Percentiles rank a stretch among this genome's conserved stretches.
Evolutionary conservation across 2,329 filamentous ascomycete species (phyloP).

Genomic region (Exophiala mesophila): DNA sequence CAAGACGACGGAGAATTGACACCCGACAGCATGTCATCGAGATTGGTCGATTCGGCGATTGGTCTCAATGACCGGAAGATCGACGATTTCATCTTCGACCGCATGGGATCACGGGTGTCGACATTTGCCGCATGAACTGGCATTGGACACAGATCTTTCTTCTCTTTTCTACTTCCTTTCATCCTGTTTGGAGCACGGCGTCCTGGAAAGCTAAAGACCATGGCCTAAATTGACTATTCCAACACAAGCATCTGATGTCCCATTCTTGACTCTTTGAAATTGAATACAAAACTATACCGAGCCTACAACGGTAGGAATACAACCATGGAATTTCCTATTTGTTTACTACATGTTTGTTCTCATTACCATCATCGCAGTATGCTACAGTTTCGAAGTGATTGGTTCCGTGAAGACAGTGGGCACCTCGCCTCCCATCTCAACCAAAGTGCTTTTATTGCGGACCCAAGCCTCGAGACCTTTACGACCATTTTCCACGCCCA

Average conservation of each 20-base stretch:
- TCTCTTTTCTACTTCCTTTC: no score
- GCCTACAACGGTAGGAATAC: no score
- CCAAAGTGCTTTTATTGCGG: constrained; percentile 79
- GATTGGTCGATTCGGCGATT: constrained; percentile 42
- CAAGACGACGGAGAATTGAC: constrained; percentile 42
- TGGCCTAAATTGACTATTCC: no score
- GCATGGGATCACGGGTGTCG: constrained; percentile 39
- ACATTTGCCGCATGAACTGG: constrained; percentile 22
- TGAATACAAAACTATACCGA: no score
- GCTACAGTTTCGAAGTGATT: background rate
- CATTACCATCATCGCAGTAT: no score
- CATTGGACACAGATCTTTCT: no score
- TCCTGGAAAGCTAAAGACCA: no score
- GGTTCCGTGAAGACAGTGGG: constrained; percentile 68
- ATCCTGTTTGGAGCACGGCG: no score
- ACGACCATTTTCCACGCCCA: constrained; percentile 81
- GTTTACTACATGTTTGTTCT: background rate
- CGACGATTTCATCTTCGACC: constrained; percentile 39
- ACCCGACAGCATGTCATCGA: constrained; percentile 46
- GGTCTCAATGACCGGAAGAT: constrained; percentile 38
- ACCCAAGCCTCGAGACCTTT: constrained; percentile 77
- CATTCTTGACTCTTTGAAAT: no score
- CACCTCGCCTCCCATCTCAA: constrained; percentile 70
- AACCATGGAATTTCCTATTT: no score
- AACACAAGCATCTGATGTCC: no score